These are phyloP conservation scores for Pholiota molesta DNA, from an alignment of 768 basidiomycete species.

Conservation along the genomic window DNA sequence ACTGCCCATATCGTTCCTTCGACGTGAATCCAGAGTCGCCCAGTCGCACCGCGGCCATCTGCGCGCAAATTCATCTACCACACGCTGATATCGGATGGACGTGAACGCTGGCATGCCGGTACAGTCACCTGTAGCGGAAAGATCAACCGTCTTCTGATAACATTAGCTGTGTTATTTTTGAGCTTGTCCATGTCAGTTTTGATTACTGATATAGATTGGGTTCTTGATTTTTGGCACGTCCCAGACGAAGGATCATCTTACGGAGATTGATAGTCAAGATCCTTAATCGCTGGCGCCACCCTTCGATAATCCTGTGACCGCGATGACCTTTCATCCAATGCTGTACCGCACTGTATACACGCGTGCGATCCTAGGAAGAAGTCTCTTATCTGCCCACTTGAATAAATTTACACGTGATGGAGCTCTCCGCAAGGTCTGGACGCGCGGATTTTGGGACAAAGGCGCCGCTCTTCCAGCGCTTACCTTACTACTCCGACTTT, in stretches of 20 bases:
- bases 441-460: constrained; percentile 5
- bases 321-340: constrained; percentile 8
- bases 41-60: neutral
- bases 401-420: constrained; percentile 13
- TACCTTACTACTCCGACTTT: constrained; percentile 11
- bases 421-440: constrained; percentile 12
- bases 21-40: neutral
- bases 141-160: constrained; percentile 6
- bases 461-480: constrained; percentile 19
- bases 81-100: neutral
- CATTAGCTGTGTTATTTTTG: neutral
- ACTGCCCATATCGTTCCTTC: neutral
- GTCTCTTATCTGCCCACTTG: constrained; percentile 12
- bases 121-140: neutral
- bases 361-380: constrained; percentile 16
- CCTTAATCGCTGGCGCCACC: constrained; percentile 7
- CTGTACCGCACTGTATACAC: neutral
- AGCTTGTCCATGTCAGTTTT: constrained; percentile 4
- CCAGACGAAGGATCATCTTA: constrained; percentile 9
- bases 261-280: too few relatives aligned
- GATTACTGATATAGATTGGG: neutral
- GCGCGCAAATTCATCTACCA: neutral
- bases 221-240: neutral
- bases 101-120: constrained; percentile 1
- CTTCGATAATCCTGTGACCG: constrained; percentile 18